Conservation (phyloP, 2,329 filamentous ascomycete genomes). For the Diplocarpon mali region DNA sequence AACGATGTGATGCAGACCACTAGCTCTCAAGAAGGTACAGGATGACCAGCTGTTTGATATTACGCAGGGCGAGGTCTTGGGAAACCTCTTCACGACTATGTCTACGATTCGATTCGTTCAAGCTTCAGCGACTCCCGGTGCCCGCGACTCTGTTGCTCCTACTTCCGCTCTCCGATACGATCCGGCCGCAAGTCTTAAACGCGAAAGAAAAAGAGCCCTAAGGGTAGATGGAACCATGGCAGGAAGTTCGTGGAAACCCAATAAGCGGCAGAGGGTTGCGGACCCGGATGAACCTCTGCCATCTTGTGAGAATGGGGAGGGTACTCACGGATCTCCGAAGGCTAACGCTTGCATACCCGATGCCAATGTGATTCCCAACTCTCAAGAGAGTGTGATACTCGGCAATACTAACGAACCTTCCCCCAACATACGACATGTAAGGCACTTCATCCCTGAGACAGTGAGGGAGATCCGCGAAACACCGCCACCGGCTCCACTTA, state of each 20-base stretch:
- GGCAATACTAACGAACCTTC: conserved; percentile 5
- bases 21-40: conserved; percentile 26
- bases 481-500: conserved; percentile 11
- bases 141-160: conserved; percentile 26
- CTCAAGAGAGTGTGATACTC: conserved; percentile 17
- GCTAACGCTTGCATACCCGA: conserved; percentile 4
- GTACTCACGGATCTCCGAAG: not conserved
- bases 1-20: conserved; percentile 12
- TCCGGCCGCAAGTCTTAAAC: conserved; percentile 16
- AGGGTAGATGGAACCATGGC: conserved; percentile 6
- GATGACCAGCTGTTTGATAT: conserved; percentile 26
- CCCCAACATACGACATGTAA: conserved; percentile 16
- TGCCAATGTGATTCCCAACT: conserved; percentile 18
- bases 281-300: conserved; percentile 24
- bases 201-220: conserved; percentile 15
- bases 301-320: conserved; percentile 20
- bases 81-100: conserved; percentile 20
- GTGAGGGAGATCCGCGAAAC: conserved; percentile 10
- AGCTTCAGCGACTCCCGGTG: conserved; percentile 15
- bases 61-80: conserved; percentile 23
- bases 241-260: conserved; percentile 12
- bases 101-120: conserved; percentile 24
- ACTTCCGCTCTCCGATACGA: conserved; percentile 25
- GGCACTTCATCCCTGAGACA: conserved; percentile 12
- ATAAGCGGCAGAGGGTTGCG: conserved; percentile 22